Base-by-base conservation (phyloP, 2,329 filamentous ascomycete species). In the Mollisia scopiformis region DNA sequence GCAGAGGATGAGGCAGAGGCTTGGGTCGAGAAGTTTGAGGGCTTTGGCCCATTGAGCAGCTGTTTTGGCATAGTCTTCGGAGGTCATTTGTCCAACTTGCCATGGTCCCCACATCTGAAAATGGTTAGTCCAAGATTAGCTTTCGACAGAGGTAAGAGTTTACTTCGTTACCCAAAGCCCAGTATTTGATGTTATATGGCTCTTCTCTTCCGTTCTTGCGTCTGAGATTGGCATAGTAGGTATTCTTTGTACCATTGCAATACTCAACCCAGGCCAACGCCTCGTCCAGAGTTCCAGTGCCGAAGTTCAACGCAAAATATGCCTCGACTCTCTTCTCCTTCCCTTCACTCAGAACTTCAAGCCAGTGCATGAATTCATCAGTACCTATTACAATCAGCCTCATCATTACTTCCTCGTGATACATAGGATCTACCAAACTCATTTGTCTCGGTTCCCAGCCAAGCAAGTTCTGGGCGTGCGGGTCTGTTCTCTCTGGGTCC, bases 321-420 rank as follows among this genome's bases (percentile, higher is more conserved):
- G 91, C 91, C 78, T 93, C 89, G 0, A 90, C 89, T 23, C 84
- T 83, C 27, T 85, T 80, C 10, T 82, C 76, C 28, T 68, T 69
- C 69, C 89, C 86, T 6, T 86, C 85, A 25, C 85, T 85, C 7
- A 93, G 84, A 10, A 84, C 79, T 66, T 88, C 82, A 65, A 91
- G 92, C 90, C 90, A 94, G 67, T 88, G 82, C 82, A 95, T 85
- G 76, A 95, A 95, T 78, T 95, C 92, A 74, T 95, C 90, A 0
- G 91, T 95, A 25, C 71, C 70, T 72, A 19, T 64, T n/a, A n/a
- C n/a, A n/a, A n/a, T n/a, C n/a, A n/a, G n/a, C n/a, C n/a, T n/a
- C n/a, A n/a, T n/a, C n/a, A n/a, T n/a, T n/a, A n/a, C n/a, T n/a
- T n/a, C n/a, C n/a, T n/a, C n/a, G n/a, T n/a, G n/a, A n/a, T n/a